Evolutionary conservation across 192 early-diverging fungal genomes (phyloP), one percentile per base, ranked within the genome.

Genomic region (Rhizoclosmatium globosum): DNA sequence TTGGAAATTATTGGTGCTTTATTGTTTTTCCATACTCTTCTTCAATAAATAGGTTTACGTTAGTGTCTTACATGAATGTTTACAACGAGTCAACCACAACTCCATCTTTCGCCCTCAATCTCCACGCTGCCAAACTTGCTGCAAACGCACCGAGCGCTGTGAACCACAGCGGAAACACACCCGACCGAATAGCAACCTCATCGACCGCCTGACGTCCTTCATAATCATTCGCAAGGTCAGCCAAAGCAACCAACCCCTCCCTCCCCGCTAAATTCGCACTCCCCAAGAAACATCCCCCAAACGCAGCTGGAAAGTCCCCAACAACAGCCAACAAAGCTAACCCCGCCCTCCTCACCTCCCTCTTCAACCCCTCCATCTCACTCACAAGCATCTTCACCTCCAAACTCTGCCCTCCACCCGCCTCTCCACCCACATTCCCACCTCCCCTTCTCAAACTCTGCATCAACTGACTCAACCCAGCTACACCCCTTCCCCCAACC

Each of bases 301-400:
- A 7, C 7, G 48, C 46, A 56, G 48, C 47, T 19, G 72, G 72
- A n/a, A 74, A 3, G 38, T 64, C 60, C 15, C 57, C 59, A 6
- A 59, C 9, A 31, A 58, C n/a, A 3, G 59, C 57, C 7, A 74
- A n/a, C n/a, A 74, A n/a, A 2, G 60, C 60, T 38, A 74, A 64
- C 6, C 47, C 42, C 21, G 59, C 56, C 2, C 11, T 42, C 45
- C 56, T 19, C 72, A 74, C 38, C 6, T 74, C 72, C 15, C 42
- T 7, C 60, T 74, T 74, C 59, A 74, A 45, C 15, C 59, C 39
- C 7, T 17, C 45, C 60, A 74, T 44, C 46, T 74, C 72, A 23
- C 44, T 31, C 3, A 62, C 11, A 23, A 74, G 72, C 72, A 74
- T 74, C 60, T 31, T 43, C 39, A 38, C 9, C 42, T 74, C 72